These are phyloP conservation scores for Chaetomium fimeti DNA, from an alignment of 495 filamentous ascomycete genomes.

Conservation along the genomic window DNA sequence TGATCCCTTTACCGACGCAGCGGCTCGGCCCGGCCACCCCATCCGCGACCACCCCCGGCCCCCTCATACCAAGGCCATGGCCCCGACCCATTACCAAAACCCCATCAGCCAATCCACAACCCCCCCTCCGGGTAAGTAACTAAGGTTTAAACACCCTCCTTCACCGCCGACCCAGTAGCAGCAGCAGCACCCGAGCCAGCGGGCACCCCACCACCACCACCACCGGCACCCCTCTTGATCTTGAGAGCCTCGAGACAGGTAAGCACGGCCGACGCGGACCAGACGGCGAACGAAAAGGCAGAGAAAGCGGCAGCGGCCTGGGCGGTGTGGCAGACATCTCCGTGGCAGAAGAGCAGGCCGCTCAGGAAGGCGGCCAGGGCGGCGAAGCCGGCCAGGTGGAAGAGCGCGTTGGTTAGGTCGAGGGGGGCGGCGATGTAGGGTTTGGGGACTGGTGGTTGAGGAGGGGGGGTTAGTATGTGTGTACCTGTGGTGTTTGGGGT, in stretches of 20 bases:
- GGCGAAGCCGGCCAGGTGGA: constrained; percentile 81
- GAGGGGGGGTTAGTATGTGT: constrained; percentile 30
- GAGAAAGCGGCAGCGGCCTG: constrained; percentile 50
- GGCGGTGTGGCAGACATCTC: constrained; percentile 49
- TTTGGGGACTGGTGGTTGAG: constrained; percentile 45
- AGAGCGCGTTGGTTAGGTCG: constrained; percentile 66
- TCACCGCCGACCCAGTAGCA: not conserved
- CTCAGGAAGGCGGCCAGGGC: constrained; percentile 65
- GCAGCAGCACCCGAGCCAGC: not conserved
- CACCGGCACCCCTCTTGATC: constrained; percentile 20
- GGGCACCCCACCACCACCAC: too few relatives aligned
- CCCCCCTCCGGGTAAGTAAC: too few relatives aligned
- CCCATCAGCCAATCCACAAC: not conserved
- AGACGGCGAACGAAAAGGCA: constrained; percentile 45
- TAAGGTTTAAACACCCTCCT: not conserved
- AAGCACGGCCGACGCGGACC: constrained; percentile 42
- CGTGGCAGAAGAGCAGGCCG: constrained; percentile 53
- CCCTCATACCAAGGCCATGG: too few relatives aligned
- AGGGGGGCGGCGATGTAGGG: constrained; percentile 59
- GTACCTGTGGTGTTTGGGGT: not conserved
- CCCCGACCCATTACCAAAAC: not conserved
- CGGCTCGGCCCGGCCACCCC: not conserved
- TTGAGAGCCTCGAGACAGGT: constrained; percentile 40
- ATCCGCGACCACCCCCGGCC: not conserved
- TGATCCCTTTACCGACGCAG: not conserved